A percentile compares a stretch with the other conserved stretches of the same genome.
Evolutionary conservation across 1,139 yeast genomes (phyloP).

Genomic region (Yamadazyma siamensis): DNA sequence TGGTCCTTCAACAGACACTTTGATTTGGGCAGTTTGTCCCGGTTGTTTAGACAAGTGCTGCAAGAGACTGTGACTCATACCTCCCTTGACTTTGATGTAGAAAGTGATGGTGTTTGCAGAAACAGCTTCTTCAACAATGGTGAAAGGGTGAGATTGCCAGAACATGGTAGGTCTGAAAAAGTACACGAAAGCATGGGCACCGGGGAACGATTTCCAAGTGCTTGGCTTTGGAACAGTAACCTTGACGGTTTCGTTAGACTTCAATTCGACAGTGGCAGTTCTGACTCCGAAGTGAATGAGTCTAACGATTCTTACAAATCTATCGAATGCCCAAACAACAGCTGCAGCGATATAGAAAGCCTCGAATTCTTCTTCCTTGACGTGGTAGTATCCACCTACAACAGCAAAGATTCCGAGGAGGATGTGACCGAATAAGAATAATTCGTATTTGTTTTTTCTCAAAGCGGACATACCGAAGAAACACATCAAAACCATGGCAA

Average conservation of each 20-base stretch:
- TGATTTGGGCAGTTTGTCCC: slow-evolving; percentile 32
- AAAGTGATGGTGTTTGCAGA: slow-evolving; percentile 29
- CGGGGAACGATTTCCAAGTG: slow-evolving; percentile 40
- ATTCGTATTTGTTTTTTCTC: slow-evolving; percentile 60
- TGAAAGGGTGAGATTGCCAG: slow-evolving; percentile 61
- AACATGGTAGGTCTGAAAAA: slow-evolving; percentile 40
- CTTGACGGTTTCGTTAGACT: slow-evolving; percentile 44
- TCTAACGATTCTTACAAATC: slow-evolving; percentile 50
- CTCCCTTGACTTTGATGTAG: slow-evolving; percentile 42
- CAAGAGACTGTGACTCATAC: slow-evolving; percentile 40
- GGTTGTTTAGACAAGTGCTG: slow-evolving; percentile 47
- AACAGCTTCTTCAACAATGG: slow-evolving; percentile 38
- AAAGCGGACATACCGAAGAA: slow-evolving; percentile 49
- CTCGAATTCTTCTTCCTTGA: slow-evolving; percentile 39
- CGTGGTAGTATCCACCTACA: slow-evolving; percentile 61
- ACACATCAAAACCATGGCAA: slow-evolving; percentile 36
- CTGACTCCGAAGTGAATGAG: slow-evolving; percentile 47
- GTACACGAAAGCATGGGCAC: slow-evolving; percentile 38
- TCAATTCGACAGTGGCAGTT: slow-evolving; percentile 45
- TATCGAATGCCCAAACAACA: slow-evolving; percentile 65
- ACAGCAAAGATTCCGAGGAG: slow-evolving; percentile 54
- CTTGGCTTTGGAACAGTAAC: slow-evolving; percentile 33
- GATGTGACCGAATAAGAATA: slow-evolving; percentile 59
- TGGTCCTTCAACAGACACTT: slow-evolving; percentile 41
- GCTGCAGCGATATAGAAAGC: slow-evolving; percentile 50